Percentiles rank a stretch among this genome's conserved stretches.
Evolutionary conservation across 2,329 filamentous ascomycete genomes (phyloP).

Genomic region (Claviceps fusiformis): DNA sequence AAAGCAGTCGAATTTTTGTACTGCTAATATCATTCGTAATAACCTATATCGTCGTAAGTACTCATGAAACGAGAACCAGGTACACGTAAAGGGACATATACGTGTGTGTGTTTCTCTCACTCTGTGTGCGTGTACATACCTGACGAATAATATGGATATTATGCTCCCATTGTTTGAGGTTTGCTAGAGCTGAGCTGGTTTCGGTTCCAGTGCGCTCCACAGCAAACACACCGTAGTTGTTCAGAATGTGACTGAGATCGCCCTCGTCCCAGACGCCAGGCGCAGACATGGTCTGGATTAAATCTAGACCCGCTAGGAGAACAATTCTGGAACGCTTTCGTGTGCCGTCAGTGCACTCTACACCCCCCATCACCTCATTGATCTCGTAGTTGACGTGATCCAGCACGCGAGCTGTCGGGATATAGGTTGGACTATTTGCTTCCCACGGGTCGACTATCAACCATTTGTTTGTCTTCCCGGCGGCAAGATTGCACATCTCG

Average conservation of each 20-base stretch:
- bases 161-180: conserved; percentile 66
- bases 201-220: conserved; percentile 83
- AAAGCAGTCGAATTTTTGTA: conserved; percentile 67
- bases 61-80: not conserved
- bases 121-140: conserved; percentile 9
- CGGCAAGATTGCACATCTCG: conserved; percentile 74
- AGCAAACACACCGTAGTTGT: conserved; percentile 70
- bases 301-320: conserved; percentile 65
- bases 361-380: conserved; percentile 63
- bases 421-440: conserved; percentile 66
- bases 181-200: conserved; percentile 75
- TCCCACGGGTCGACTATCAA: conserved; percentile 85
- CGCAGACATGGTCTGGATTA: conserved; percentile 60
- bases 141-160: conserved; percentile 74
- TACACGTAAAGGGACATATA: not conserved
- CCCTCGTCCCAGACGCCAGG: conserved; percentile 69
- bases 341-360: conserved; percentile 52
- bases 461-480: conserved; percentile 57
- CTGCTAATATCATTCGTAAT: conserved; percentile 80
- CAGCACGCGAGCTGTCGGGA: conserved; percentile 76
- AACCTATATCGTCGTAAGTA: conserved; percentile 8
- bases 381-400: conserved; percentile 89
- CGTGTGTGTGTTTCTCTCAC: too few species aligned
- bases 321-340: conserved; percentile 59
- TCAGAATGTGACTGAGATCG: conserved; percentile 79